Conservation (phyloP, 2,329 filamentous ascomycete genomes). For the Aspergillus calidoustus region DNA sequence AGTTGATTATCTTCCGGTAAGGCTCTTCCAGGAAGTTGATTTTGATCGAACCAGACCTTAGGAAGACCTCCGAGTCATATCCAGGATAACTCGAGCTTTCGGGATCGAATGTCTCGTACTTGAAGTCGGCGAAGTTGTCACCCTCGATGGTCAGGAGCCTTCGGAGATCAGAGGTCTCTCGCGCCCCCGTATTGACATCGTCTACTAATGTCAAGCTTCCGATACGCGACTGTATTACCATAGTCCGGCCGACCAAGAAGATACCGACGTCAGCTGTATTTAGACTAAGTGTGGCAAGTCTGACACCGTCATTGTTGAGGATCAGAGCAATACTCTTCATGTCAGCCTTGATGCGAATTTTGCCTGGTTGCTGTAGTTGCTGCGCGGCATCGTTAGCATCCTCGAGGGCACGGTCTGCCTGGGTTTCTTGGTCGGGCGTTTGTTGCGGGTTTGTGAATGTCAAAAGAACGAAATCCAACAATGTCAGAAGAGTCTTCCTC, state of each 20-base stretch:
- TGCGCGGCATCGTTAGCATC: constrained; percentile 33
- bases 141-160: constrained; percentile 94
- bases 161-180: constrained; percentile 77
- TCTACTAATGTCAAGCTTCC: constrained; percentile 89
- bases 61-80: constrained; percentile 87
- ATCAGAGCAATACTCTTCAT: constrained; percentile 92
- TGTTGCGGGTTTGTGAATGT: constrained; percentile 77
- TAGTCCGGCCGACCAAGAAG: constrained; percentile 81
- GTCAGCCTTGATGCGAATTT: constrained; percentile 91
- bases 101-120: constrained; percentile 92
- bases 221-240: constrained; percentile 84
- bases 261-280: constrained; percentile 91
- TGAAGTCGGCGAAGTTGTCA: constrained; percentile 93
- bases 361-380: constrained; percentile 58
- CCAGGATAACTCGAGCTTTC: constrained; percentile 80
- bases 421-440: constrained; percentile 42
- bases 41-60: constrained; percentile 93
- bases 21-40: constrained; percentile 97
- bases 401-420: constrained; percentile 36
- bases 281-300: constrained; percentile 88
- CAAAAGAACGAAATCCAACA: constrained; percentile 90
- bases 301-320: constrained; percentile 95
- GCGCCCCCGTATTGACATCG: constrained; percentile 89
- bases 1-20: constrained; percentile 97
- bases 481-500: constrained; percentile 84